Evolutionary conservation across 768 basidiomycete species (phyloP).

Genomic region (Russula dissimulans): DNA sequence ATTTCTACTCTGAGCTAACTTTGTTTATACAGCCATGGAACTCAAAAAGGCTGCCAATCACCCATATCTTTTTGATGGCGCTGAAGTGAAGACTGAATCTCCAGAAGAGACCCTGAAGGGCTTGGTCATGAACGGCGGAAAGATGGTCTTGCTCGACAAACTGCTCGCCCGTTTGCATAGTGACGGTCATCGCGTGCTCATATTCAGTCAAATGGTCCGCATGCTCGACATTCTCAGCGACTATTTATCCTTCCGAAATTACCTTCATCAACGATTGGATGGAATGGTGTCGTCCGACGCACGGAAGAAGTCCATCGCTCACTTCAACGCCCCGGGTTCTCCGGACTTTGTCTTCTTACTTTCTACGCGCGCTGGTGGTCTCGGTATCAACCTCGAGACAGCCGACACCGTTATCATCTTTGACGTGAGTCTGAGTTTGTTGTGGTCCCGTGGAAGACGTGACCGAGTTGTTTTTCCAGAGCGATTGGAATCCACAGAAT

Average conservation of each 20-base stretch:
- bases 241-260: slow-evolving; percentile 86
- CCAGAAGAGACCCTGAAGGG: slow-evolving; percentile 84
- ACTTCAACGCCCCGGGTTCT: slow-evolving; percentile 90
- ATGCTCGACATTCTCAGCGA: slow-evolving; percentile 98
- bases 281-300: slow-evolving; percentile 91
- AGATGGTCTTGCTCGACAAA: slow-evolving; percentile 97
- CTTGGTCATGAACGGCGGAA: slow-evolving; percentile 97
- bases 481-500: slow-evolving; percentile 98
- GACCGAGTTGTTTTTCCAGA: slow-evolving; percentile 39
- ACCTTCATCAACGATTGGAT: slow-evolving; percentile 89
- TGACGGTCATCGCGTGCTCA: slow-evolving; percentile 94
- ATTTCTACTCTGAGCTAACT: neutral
- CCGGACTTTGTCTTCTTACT: slow-evolving; percentile 95
- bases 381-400: slow-evolving; percentile 98
- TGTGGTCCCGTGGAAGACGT: neutral
- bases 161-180: slow-evolving; percentile 80
- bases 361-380: slow-evolving; percentile 92
- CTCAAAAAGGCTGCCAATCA: slow-evolving; percentile 98
- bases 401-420: slow-evolving; percentile 99
- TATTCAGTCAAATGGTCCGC: slow-evolving; percentile 99
- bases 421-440: slow-evolving; percentile 52
- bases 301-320: slow-evolving; percentile 91
- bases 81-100: slow-evolving; percentile 55
- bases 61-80: slow-evolving; percentile 95
- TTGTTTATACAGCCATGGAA: slow-evolving; percentile 69